Evolutionary conservation across 1,284 basidiomycete species (phyloP).

Genomic region (Trichosporon ovoides): DNA sequence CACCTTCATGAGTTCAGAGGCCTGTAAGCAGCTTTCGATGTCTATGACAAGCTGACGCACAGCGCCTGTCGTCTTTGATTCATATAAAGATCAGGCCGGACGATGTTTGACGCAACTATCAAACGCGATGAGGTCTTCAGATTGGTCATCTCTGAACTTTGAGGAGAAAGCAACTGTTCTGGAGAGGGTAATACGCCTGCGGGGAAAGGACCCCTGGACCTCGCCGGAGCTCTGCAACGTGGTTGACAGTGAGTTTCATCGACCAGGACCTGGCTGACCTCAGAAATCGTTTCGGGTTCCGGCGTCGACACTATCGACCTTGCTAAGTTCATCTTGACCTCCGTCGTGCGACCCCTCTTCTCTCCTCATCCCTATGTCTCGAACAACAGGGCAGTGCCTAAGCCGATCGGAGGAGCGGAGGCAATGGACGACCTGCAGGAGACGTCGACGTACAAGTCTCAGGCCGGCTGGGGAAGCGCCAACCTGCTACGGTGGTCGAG

Average conservation of each 20-base stretch:
- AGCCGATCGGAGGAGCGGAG: constrained; percentile 47
- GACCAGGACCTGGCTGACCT: no score
- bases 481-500: constrained; percentile 25
- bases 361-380: constrained; percentile 30
- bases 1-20: constrained; percentile 22
- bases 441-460: constrained; percentile 31
- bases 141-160: constrained; percentile 21
- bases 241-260: constrained; percentile 28
- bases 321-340: constrained; percentile 23
- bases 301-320: constrained; percentile 10
- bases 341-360: constrained; percentile 26
- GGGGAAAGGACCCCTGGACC: constrained; percentile 33
- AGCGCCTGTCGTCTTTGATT: neutral
- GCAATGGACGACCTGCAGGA: constrained; percentile 39
- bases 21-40: constrained; percentile 16
- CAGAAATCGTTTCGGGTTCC: neutral
- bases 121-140: neutral
- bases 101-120: neutral
- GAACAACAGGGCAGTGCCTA: constrained; percentile 7
- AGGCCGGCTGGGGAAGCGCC: constrained; percentile 30
- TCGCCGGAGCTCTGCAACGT: constrained; percentile 14
- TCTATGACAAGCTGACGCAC: neutral
- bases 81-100: neutral
- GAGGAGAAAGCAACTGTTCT: constrained; percentile 28
- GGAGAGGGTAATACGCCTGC: constrained; percentile 23